phyloP scores from a whole-genome alignment of 768 basidiomycete species.

The Leccinum incarnatum region DNA sequence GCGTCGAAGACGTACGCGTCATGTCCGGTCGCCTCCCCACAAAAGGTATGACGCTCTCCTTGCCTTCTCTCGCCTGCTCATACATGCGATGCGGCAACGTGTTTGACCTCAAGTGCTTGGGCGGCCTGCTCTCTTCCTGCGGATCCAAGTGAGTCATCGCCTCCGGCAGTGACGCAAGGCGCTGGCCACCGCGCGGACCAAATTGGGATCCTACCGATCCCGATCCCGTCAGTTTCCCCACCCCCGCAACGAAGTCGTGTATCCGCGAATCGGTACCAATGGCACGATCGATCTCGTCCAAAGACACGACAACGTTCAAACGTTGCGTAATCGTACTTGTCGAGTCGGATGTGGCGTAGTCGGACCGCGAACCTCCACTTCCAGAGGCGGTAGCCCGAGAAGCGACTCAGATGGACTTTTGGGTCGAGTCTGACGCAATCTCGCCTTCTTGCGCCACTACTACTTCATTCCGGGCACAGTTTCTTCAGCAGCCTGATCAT shows the following conservation, averaged over 20 bases:
- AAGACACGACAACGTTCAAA: slow-evolving; percentile 12
- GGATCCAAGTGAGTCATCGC: slow-evolving; percentile 6
- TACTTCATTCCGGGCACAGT: slow-evolving; percentile 36
- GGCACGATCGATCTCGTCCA: slow-evolving; percentile 30
- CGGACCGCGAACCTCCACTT: slow-evolving; percentile 22
- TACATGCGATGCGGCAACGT: slow-evolving; percentile 45
- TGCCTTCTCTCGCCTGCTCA: slow-evolving; percentile 35
- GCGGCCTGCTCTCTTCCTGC: slow-evolving; percentile 24
- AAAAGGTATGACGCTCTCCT: slow-evolving; percentile 23
- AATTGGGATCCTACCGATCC: slow-evolving; percentile 17
- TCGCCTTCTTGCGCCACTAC: slow-evolving; percentile 24
- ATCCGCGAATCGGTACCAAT: slow-evolving; percentile 24
- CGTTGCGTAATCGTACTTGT: slow-evolving; percentile 20
- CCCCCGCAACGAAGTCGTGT: slow-evolving; percentile 26
- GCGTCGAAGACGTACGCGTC: slow-evolving; percentile 18
- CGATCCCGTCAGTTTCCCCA: slow-evolving; percentile 12
- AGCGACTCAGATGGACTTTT: background rate
- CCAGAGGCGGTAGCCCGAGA: slow-evolving; percentile 7
- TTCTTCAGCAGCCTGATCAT: slow-evolving; percentile 10
- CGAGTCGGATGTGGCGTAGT: slow-evolving; percentile 28
- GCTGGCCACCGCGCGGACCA: slow-evolving; percentile 17
- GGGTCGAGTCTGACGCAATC: slow-evolving; percentile 4
- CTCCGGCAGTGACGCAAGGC: slow-evolving; percentile 16
- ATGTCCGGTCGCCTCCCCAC: slow-evolving; percentile 22
- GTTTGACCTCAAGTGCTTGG: slow-evolving; percentile 18